Percentiles rank a stretch among this genome's conserved stretches.
phyloP scores from a whole-genome alignment of 306 rosid genomes.

The Vigna radiata region DNA sequence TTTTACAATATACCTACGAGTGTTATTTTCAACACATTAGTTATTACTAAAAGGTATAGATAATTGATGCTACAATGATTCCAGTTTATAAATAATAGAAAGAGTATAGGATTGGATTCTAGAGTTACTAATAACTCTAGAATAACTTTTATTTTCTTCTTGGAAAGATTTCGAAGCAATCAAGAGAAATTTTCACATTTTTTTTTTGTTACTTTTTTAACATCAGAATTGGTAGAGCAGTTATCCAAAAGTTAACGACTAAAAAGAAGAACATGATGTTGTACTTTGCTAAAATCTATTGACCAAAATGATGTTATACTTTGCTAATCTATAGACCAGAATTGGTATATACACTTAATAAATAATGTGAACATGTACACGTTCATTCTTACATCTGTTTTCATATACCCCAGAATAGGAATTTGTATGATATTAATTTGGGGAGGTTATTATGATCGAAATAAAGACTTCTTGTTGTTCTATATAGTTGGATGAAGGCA shows the following conservation, averaged over 20 bases:
- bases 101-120: not conserved
- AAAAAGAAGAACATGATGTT: not conserved
- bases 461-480: too few species aligned
- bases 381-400: too few species aligned
- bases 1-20: too few species aligned
- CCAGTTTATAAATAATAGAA: constrained; percentile 12
- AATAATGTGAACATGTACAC: too few species aligned
- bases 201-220: not conserved
- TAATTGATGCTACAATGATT: not conserved
- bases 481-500: too few species aligned
- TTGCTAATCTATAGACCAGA: too few species aligned
- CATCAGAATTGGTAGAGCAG: not conserved
- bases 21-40: too few species aligned
- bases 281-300: not conserved
- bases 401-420: too few species aligned
- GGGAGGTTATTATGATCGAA: too few species aligned
- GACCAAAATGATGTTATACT: not conserved
- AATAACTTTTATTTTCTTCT: not conserved
- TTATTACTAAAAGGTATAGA: too few species aligned
- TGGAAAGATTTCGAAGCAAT: not conserved
- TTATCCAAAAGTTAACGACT: not conserved
- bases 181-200: not conserved
- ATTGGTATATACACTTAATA: too few species aligned
- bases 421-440: too few species aligned
- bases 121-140: not conserved